A percentile compares a stretch with the other conserved stretches of the same genome.
phyloP scores from a whole-genome alignment of 306 rosid species.

The Vigna reflexopilosa region DNA sequence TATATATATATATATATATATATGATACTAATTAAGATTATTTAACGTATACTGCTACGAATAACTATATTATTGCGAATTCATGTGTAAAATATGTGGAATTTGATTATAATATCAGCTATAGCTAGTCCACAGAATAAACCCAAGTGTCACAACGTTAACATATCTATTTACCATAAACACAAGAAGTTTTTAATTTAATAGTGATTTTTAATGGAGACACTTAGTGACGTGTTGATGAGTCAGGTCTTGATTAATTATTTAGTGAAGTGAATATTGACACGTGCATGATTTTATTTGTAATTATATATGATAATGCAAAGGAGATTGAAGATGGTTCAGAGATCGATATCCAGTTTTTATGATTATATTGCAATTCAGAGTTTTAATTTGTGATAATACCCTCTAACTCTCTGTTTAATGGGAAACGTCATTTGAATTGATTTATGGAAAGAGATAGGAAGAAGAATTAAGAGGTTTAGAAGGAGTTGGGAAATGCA shows the following conservation, averaged over 20 bases:
- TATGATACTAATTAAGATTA: no score
- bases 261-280: conserved; percentile 8
- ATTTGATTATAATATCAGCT: not conserved
- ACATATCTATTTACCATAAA: not conserved
- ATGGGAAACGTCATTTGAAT: conserved; percentile 1
- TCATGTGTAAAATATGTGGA: conserved; percentile 15
- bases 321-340: conserved; percentile 6
- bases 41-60: no score
- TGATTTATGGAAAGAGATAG: conserved; percentile 46
- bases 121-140: conserved; percentile 1
- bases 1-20: no score
- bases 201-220: not conserved
- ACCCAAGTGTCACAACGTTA: conserved; percentile 30
- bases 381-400: conserved; percentile 23
- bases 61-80: not conserved
- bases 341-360: conserved; percentile 20
- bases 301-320: not conserved
- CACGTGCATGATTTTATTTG: conserved; percentile 25
- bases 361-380: conserved; percentile 42
- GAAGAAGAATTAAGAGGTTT: conserved; percentile 25
- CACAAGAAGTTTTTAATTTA: not conserved
- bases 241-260: conserved; percentile 18
- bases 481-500: conserved; percentile 28
- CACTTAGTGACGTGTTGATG: conserved; percentile 36
- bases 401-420: conserved; percentile 28